These are phyloP conservation scores for Aspergillus alliaceus DNA, from an alignment of 2,329 filamentous ascomycete genomes.

Conservation along the genomic window DNA sequence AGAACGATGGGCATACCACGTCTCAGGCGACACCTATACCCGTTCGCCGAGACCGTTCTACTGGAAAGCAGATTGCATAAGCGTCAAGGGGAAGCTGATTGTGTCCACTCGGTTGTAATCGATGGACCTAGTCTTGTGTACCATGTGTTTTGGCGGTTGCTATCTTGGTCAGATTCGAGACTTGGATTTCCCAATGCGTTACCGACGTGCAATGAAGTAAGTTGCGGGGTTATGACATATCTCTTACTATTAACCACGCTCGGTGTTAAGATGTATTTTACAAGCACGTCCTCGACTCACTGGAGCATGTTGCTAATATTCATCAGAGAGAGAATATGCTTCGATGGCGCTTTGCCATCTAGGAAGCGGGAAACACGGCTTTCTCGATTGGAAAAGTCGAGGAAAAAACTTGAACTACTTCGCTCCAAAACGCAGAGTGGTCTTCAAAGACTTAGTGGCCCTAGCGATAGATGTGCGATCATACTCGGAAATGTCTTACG, in stretches of 20 bases:
- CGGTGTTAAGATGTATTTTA: conserved; percentile 70
- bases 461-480: conserved; percentile 4
- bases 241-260: conserved; percentile 59
- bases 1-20: conserved; percentile 38
- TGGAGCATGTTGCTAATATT: conserved; percentile 7
- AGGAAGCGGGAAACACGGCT: conserved; percentile 65
- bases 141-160: conserved; percentile 63
- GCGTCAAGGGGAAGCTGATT: conserved; percentile 8
- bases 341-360: conserved; percentile 77
- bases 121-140: conserved; percentile 81
- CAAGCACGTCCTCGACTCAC: conserved; percentile 24
- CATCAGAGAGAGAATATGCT: conserved; percentile 68
- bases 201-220: conserved; percentile 65
- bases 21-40: conserved; percentile 32
- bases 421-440: conserved; percentile 39
- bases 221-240: conserved; percentile 59
- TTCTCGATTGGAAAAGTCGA: conserved; percentile 59
- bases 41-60: conserved; percentile 28
- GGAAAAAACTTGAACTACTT: conserved; percentile 56
- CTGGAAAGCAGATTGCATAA: conserved; percentile 13
- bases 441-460: conserved; percentile 19
- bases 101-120: conserved; percentile 52
- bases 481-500: conserved; percentile 27
- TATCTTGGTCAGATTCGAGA: conserved; percentile 38
- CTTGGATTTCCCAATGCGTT: conserved; percentile 53